phyloP scores from a whole-genome alignment of 192 early-diverging fungal genomes.

The Coemansia sp. region DNA sequence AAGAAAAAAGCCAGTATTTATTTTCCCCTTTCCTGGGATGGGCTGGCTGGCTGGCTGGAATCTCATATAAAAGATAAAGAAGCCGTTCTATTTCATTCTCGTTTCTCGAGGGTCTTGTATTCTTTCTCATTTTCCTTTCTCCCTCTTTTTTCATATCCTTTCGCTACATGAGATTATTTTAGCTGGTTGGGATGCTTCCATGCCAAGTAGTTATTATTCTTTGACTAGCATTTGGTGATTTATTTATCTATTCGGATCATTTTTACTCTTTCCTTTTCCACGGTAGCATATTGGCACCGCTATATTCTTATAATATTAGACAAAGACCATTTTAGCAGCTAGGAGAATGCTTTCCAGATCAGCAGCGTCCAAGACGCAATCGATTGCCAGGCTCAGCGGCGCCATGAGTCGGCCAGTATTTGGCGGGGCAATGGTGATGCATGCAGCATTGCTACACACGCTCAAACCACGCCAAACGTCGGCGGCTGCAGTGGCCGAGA shows the following conservation, averaged over 20 bases:
- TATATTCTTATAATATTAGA: background rate
- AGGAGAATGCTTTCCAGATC: conserved; percentile 54
- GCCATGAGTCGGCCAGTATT: conserved; percentile 18
- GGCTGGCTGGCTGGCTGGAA: no score
- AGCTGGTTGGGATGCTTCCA: background rate
- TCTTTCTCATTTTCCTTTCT: background rate
- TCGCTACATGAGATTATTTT: no score
- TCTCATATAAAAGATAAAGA: background rate
- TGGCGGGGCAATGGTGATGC: conserved; percentile 22
- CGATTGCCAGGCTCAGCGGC: conserved; percentile 19
- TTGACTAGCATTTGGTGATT: background rate
- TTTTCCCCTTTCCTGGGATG: no score
- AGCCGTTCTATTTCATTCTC: no score
- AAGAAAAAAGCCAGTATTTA: no score
- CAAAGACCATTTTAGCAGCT: no score
- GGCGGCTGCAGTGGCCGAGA: conserved; percentile 26
- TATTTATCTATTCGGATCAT: background rate
- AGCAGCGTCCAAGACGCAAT: conserved; percentile 36
- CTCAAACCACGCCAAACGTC: conserved; percentile 48
- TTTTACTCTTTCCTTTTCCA: no score
- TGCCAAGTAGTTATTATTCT: background rate
- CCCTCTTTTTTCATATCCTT: background rate
- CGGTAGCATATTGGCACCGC: no score
- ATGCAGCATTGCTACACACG: conserved; percentile 48
- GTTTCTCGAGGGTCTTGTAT: no score